phyloP scores from a whole-genome alignment of 805 yeast genomes.

The Nadsonia fulvescens region DNA sequence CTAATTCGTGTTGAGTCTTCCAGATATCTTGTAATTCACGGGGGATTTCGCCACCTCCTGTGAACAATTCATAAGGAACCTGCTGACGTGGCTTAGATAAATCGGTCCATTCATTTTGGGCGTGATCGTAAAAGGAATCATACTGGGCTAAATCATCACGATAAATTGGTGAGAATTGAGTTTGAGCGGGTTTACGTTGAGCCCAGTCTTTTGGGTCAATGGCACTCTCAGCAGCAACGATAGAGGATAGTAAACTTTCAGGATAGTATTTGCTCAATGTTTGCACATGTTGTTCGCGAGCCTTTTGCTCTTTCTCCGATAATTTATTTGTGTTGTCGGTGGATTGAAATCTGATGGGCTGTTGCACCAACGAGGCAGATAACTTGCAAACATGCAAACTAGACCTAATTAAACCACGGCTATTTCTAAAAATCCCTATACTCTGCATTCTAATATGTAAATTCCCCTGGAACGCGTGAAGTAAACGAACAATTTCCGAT shows the following conservation, averaged over 20 bases:
- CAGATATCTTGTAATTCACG: background rate
- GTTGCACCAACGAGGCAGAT: no score
- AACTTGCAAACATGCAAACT: no score
- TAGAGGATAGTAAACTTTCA: slow-evolving; percentile 63
- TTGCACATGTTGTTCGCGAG: slow-evolving; percentile 28
- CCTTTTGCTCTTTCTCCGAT: no score
- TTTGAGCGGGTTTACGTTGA: slow-evolving; percentile 23
- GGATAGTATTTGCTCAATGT: slow-evolving; percentile 61
- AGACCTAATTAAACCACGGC: no score
- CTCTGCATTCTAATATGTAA: no score
- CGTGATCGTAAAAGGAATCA: slow-evolving; percentile 63
- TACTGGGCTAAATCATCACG: slow-evolving; percentile 50
- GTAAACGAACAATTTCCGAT: no score
- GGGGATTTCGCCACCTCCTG: slow-evolving; percentile 19
- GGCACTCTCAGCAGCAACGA: slow-evolving; percentile 60
- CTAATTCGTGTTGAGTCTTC: background rate
- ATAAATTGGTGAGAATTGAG: slow-evolving; percentile 50
- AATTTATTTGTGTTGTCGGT: no score
- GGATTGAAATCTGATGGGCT: no score
- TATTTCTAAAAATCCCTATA: no score
- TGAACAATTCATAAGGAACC: slow-evolving; percentile 35
- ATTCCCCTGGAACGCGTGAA: no score
- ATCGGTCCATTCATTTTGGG: slow-evolving; percentile 29
- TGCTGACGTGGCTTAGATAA: slow-evolving; percentile 37
- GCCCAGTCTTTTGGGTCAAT: slow-evolving; percentile 48